Evolutionary conservation across 176 grass and related monocot species (phyloP), one percentile per base, ranked within the genome.

Genomic region (Neostapfia colusana): DNA sequence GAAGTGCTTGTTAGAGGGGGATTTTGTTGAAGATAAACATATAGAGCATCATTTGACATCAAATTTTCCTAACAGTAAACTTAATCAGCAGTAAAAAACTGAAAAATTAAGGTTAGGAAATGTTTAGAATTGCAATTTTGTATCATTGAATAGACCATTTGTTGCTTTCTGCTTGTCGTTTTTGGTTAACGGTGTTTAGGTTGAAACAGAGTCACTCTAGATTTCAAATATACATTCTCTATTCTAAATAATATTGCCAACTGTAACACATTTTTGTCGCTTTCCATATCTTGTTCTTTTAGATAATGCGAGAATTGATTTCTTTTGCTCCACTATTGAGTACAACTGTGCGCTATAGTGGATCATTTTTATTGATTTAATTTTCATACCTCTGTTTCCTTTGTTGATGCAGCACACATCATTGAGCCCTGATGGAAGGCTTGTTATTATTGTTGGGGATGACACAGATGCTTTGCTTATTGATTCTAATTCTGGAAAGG

Each of bases 401-500:
- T 63, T 55, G 37, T 87, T 65, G 76, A 67, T 44, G 20, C 87
- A 97, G 90, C 89, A 90, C 85, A 97, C 88, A 31, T 97, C 93
- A 78, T 72, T 97, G 63, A 97, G 90, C 70, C 90, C 90, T 55
- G 85, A 93, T 40, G 83, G 93, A 61, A 97, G 93, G 73, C 76
- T 90, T 76, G 49, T 88, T 74, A 40, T 81, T 7, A 69, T 97
- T 65, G 90, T 93, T 16, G 93, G 93, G 49, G 90, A 97, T 21
- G 73, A 90, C 51, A 81, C 86, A 72, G 88, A 97, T 48, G 82
- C 79, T 75, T 78, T 97, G 64, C 68, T 97, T 65, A 77, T 87
- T 79, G 93, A 97, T 90, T 72, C 88, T 89, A 84, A 88, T 84
- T 88, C 90, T 34, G 93, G 90, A 78, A 93, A 97, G 90, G 93